These are phyloP conservation scores for Dalbergia oliveri DNA, from an alignment of 306 rosid genomes.

Conservation along the genomic window DNA sequence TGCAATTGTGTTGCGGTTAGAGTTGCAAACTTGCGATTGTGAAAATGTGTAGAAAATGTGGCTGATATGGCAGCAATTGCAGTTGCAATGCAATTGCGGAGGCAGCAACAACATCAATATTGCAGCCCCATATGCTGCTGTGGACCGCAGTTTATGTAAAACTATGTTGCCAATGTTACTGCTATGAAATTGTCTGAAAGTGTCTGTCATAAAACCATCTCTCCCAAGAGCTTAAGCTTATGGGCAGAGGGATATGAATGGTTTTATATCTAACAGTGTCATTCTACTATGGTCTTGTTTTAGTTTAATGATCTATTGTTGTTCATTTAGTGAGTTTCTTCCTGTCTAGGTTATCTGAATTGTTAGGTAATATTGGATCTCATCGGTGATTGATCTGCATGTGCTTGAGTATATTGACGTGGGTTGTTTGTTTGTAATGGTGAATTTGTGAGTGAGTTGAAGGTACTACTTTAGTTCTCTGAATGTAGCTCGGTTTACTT, in stretches of 20 bases:
- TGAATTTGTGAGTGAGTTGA: not conserved
- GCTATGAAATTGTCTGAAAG: not conserved
- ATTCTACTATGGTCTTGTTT: not conserved
- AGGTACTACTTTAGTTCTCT: not conserved
- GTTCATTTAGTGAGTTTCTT: not conserved
- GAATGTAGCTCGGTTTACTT: conserved; percentile 3
- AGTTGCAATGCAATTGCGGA: not conserved
- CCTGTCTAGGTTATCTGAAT: conserved; percentile 1
- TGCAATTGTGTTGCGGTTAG: not conserved
- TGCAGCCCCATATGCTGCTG: not conserved
- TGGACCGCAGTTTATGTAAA: not conserved
- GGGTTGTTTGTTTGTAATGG: not conserved
- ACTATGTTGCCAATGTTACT: not conserved
- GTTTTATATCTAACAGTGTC: not conserved
- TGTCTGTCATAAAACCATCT: not conserved
- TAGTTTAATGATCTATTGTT: conserved; percentile 3
- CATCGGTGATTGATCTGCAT: not conserved
- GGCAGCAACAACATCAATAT: not conserved
- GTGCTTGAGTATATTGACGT: not conserved
- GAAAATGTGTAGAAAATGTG: not conserved
- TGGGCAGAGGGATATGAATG: too few relatives aligned
- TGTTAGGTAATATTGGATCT: not conserved
- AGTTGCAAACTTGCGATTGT: not conserved
- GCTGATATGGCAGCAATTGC: not conserved
- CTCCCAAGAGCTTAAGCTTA: too few relatives aligned